Evolutionary conservation across 495 filamentous ascomycete species (phyloP), one percentile per base, ranked within the genome.

Genomic region (Hypomontagnella monticulosa): DNA sequence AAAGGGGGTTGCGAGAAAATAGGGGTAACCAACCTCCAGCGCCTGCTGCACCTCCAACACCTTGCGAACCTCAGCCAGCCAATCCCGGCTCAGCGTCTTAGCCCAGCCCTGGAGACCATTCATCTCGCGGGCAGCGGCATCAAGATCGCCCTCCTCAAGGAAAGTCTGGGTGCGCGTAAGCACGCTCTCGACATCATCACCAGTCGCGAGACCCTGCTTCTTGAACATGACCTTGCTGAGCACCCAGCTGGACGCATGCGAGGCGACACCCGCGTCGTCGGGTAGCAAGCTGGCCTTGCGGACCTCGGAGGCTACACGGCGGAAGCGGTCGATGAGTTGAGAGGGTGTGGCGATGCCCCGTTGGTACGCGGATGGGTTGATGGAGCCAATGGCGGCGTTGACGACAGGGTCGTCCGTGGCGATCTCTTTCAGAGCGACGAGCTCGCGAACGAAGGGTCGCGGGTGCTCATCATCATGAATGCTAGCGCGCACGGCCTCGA

Each of bases 41-140:
- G 95, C 95, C 78, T 98, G 94, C 79, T 91, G 87, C 38, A 98
- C 96, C 77, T 99, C 95, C 78, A 98, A 80, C 65, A 96, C 89
- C 78, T 89, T 87, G 68, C 95, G 84, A 19, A 91, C 88, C 83
- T 99, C 95, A 38, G 81, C 85, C 67, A 99, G 71, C 95, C 95
- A 99, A 74, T 99, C 95, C 70, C 88, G 86, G 73, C 91, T 93
- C 73, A 99, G 78, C 47, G 90, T 94, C 81, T 93, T 96, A 18
- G 93, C 93, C 95, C 96, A 98, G 18, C 95, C 95, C 55, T 85
- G 82, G 49, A 99, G 81, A 15, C 85, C 85, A 73, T 97, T 98
- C 91, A 98, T 93, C 82, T 99, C 95, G 63, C 96, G 84, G 6
- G 94, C 93, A 37, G 95, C 95, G 47, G 83, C 88, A 72, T 99